Evolutionary conservation across 805 yeast genomes (phyloP).

Genomic region (Saturnispora gosingensis): DNA sequence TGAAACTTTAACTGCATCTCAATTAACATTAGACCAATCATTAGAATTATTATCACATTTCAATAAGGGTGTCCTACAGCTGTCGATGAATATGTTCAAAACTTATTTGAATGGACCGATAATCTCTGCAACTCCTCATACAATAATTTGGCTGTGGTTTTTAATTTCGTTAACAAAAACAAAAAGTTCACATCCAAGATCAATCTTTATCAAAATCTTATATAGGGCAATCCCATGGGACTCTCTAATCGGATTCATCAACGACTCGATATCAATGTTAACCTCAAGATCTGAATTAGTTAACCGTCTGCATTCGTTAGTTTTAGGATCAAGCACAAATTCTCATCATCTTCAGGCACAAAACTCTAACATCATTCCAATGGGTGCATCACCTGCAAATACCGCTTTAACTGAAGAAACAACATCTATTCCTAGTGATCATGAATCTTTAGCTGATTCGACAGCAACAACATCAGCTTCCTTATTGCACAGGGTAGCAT

Average conservation of each 20-base stretch:
- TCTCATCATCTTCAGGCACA: background rate
- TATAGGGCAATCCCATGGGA: slow-evolving; percentile 48
- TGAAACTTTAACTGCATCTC: slow-evolving; percentile 14
- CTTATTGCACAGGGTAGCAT: slow-evolving; percentile 49
- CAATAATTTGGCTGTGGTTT: slow-evolving; percentile 70
- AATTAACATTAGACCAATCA: slow-evolving; percentile 39
- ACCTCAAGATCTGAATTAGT: slow-evolving; percentile 20
- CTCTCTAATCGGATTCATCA: slow-evolving; percentile 51
- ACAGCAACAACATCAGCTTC: background rate
- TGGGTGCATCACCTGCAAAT: slow-evolving; percentile 5
- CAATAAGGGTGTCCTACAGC: slow-evolving; percentile 56
- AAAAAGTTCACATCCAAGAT: slow-evolving; percentile 35
- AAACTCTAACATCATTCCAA: background rate
- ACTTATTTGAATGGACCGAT: slow-evolving; percentile 65
- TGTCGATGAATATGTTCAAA: slow-evolving; percentile 58
- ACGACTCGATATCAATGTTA: slow-evolving; percentile 39
- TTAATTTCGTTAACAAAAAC: slow-evolving; percentile 54
- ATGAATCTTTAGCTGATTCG: slow-evolving; percentile 1
- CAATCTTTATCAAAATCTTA: slow-evolving; percentile 42
- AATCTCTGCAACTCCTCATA: slow-evolving; percentile 62
- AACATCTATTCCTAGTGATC: background rate
- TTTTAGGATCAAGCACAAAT: background rate
- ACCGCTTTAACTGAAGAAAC: slow-evolving; percentile 6
- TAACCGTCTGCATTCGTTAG: slow-evolving; percentile 4
- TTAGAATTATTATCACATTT: slow-evolving; percentile 43